phyloP scores from a whole-genome alignment of 2,329 filamentous ascomycete genomes.

The Fusarium nelsonii region DNA sequence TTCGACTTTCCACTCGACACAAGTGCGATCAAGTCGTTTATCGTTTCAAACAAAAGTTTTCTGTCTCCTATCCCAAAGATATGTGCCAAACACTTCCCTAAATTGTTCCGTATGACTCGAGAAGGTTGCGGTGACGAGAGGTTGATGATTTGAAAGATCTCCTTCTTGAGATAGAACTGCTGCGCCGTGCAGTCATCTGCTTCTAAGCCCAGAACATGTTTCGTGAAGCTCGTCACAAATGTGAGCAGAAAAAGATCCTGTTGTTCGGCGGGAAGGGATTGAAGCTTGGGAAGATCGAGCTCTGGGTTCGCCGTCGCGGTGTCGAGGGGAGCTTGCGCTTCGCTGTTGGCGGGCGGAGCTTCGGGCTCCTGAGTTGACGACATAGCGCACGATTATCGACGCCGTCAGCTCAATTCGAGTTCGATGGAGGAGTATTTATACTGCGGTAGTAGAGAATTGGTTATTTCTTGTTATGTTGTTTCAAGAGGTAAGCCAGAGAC shows the following conservation, averaged over 20 bases:
- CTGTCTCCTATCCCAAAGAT: conserved; percentile 89
- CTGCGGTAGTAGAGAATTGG: conserved; percentile 20
- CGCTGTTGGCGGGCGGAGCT: conserved; percentile 50
- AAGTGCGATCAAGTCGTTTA: conserved; percentile 85
- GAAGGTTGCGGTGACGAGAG: conserved; percentile 86
- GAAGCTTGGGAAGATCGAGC: conserved; percentile 90
- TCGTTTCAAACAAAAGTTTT: conserved; percentile 92
- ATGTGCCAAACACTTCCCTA: conserved; percentile 85
- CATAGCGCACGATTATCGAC: conserved; percentile 48
- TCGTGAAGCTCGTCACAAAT: conserved; percentile 84
- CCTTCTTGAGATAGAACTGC: conserved; percentile 92
- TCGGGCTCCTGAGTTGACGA: conserved; percentile 55
- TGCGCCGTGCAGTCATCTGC: conserved; percentile 86
- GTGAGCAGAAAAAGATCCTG: conserved; percentile 94
- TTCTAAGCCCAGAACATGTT: conserved; percentile 80
- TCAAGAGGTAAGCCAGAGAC: conserved; percentile 33
- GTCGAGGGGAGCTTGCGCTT: conserved; percentile 52
- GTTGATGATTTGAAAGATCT: conserved; percentile 92
- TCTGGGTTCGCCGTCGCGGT: conserved; percentile 72
- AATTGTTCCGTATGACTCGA: conserved; percentile 88
- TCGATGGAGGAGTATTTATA: conserved; percentile 19
- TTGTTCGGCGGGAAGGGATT: conserved; percentile 90
- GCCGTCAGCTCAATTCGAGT: conserved; percentile 39
- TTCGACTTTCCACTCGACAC: conserved; percentile 79
- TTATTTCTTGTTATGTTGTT: conserved; percentile 31